phyloP scores from a whole-genome alignment of 257 asterid species.

The Solanum clarkiae region DNA sequence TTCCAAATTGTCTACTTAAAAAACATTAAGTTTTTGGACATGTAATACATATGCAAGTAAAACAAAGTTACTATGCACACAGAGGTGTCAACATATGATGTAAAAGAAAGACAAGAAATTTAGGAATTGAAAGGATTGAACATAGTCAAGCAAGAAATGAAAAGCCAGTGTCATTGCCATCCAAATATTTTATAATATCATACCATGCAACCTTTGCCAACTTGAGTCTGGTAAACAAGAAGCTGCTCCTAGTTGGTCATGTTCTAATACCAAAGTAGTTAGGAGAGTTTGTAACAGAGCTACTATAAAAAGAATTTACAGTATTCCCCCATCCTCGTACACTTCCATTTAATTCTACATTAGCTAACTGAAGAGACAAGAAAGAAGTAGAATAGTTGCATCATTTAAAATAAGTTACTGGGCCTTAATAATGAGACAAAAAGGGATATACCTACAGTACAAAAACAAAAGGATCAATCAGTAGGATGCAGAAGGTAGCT shows the following conservation, averaged over 20 bases:
- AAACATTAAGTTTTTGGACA: background rate
- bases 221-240: background rate
- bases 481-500: conserved; percentile 26
- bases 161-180: background rate
- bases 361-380: background rate
- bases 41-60: background rate
- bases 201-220: background rate
- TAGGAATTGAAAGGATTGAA: background rate
- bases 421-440: background rate
- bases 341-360: background rate
- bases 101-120: background rate
- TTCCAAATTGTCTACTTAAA: background rate
- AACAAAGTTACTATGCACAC: background rate
- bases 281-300: background rate
- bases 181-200: too few species aligned
- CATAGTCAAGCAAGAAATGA: background rate
- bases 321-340: background rate
- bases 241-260: background rate
- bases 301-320: background rate
- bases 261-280: background rate
- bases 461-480: conserved; percentile 4
- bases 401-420: background rate
- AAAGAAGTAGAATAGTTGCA: background rate
- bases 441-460: conserved; percentile 2
- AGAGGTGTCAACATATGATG: background rate